These are phyloP conservation scores for Ophidiomyces ophidiicola DNA, from an alignment of 2,329 filamentous ascomycete species.

Conservation along the genomic window DNA sequence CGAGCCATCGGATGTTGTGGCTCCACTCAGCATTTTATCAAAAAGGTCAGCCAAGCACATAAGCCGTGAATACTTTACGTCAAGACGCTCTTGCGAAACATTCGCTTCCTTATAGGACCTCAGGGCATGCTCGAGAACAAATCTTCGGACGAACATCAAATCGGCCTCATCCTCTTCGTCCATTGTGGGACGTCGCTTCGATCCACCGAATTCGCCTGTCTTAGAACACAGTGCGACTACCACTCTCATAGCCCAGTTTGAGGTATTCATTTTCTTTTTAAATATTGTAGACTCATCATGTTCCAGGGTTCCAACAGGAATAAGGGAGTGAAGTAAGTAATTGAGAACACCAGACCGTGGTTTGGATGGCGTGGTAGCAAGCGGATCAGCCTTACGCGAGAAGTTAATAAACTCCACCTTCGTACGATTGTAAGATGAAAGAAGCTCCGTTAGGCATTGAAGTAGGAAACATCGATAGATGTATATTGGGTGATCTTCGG, in stretches of 20 bases:
- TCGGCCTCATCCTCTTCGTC: conserved; percentile 33
- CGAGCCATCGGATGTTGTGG: conserved; percentile 49
- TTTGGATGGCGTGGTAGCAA: conserved; percentile 80
- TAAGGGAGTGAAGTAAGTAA: conserved; percentile 74
- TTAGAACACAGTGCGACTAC: conserved; percentile 78
- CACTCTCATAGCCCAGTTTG: conserved; percentile 72
- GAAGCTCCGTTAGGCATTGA: conserved; percentile 68
- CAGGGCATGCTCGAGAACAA: conserved; percentile 84
- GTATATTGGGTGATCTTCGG: conserved; percentile 89
- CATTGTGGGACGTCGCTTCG: conserved; percentile 39
- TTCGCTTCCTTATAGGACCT: conserved; percentile 86
- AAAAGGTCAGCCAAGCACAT: conserved; percentile 83
- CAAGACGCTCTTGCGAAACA: conserved; percentile 63
- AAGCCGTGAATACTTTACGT: conserved; percentile 77
- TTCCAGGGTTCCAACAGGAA: conserved; percentile 52
- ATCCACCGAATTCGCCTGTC: conserved; percentile 61
- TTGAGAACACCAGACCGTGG: conserved; percentile 86
- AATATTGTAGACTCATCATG: conserved; percentile 61
- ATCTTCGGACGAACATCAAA: conserved; percentile 82
- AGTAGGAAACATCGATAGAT: conserved; percentile 92
- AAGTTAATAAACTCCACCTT: conserved; percentile 99
- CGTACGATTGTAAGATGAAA: conserved; percentile 82
- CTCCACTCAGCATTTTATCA: conserved; percentile 77
- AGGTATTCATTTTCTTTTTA: conserved; percentile 78
- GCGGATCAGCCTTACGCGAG: conserved; percentile 76